phyloP scores from a whole-genome alignment of 495 filamentous ascomycete genomes.

The Lophiostoma macrostomum region DNA sequence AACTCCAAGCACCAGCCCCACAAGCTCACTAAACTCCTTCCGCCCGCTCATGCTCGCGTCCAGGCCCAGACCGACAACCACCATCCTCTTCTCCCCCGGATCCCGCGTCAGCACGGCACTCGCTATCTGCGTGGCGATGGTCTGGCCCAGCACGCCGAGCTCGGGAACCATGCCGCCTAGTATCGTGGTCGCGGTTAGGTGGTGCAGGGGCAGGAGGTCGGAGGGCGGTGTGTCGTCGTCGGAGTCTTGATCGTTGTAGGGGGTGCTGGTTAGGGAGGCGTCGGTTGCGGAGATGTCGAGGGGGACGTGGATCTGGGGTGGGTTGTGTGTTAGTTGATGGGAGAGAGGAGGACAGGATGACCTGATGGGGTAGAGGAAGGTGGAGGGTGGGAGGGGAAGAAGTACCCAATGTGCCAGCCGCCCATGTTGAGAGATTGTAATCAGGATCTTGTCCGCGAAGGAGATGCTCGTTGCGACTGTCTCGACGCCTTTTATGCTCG shows the following conservation, averaged over 20 bases:
- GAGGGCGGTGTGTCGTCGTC: conserved; percentile 46
- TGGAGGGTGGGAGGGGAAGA: neutral
- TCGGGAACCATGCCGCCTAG: conserved; percentile 79
- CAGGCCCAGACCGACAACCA: conserved; percentile 81
- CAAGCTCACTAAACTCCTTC: conserved; percentile 75
- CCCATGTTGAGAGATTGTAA: conserved; percentile 84
- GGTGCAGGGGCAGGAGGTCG: conserved; percentile 68
- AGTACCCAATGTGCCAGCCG: conserved; percentile 86
- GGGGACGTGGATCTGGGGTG: conserved; percentile 93
- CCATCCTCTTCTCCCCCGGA: conserved; percentile 70
- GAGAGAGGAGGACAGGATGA: conserved; percentile 29
- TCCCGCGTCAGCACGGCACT: conserved; percentile 68
- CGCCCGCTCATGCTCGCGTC: conserved; percentile 47
- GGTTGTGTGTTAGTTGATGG: too few species aligned
- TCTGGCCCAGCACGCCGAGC: conserved; percentile 78
- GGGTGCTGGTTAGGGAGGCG: conserved; percentile 51
- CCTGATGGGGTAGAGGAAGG: neutral
- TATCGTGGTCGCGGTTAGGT: conserved; percentile 82
- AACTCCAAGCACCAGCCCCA: conserved; percentile 74
- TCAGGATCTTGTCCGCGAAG: conserved; percentile 89
- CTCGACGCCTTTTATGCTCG: conserved; percentile 59
- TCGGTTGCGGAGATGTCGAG: conserved; percentile 53
- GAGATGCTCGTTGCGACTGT: conserved; percentile 69
- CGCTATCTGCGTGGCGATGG: conserved; percentile 84
- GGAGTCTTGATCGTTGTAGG: conserved; percentile 49